Conservation (phyloP, 1,284 basidiomycete species). For the Cutaneotrichosporon dermatis region DNA sequence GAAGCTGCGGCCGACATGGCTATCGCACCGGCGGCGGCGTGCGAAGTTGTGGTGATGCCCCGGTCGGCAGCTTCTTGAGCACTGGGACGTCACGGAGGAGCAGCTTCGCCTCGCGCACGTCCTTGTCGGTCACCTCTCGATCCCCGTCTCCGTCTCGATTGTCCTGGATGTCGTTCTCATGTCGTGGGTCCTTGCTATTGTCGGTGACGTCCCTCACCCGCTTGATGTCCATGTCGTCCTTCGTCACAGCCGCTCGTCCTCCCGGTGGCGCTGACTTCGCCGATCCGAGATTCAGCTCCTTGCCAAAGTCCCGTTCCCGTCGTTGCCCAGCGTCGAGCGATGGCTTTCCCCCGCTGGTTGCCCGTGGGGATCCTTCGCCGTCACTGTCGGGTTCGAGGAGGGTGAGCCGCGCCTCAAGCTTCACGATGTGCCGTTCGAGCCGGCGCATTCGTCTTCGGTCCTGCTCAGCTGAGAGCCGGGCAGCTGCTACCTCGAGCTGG, state of each 20-base stretch:
- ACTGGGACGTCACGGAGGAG: not conserved
- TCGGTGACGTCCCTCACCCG: too few species aligned
- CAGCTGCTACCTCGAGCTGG: not conserved
- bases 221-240: too few species aligned
- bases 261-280: too few species aligned
- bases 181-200: not conserved
- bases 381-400: not conserved
- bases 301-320: too few species aligned
- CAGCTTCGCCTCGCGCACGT: not conserved
- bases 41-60: too few species aligned
- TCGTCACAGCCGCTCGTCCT: too few species aligned
- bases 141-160: not conserved
- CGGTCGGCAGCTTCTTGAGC: not conserved
- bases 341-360: too few species aligned
- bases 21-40: too few species aligned
- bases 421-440: not conserved
- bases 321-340: too few species aligned
- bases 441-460: not conserved
- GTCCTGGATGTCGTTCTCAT: too few species aligned
- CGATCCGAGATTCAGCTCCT: too few species aligned
- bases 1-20: too few species aligned
- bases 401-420: not conserved
- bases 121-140: not conserved
- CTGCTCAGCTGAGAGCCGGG: not conserved
- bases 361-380: not conserved